Conservation (phyloP, 192 early-diverging fungal genomes). For the Cetraspora pellucida region DNA sequence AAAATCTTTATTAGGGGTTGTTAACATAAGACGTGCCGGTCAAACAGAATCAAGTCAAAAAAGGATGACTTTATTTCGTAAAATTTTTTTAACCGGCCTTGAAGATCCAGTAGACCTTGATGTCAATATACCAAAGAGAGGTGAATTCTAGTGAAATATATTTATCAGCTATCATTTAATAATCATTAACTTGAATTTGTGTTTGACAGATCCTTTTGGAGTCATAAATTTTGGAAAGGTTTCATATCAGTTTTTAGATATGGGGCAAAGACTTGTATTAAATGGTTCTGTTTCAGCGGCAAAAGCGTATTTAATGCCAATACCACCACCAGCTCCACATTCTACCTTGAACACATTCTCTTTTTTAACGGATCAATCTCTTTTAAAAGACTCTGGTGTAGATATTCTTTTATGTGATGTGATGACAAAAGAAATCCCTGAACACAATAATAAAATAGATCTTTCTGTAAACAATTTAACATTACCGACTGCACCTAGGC, state of each 20-base stretch:
- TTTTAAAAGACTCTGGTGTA: conserved; percentile 36
- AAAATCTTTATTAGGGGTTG: conserved; percentile 55
- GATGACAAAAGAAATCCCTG: background rate
- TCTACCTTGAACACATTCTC: conserved; percentile 40
- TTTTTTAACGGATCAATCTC: conserved; percentile 43
- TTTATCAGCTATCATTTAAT: background rate
- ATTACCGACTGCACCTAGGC: conserved; percentile 28
- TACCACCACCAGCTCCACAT: conserved; percentile 33
- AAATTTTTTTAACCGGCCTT: conserved; percentile 56
- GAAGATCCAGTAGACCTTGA: conserved; percentile 38
- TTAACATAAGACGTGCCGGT: conserved; percentile 57
- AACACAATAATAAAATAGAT: background rate
- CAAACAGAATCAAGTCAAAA: conserved; percentile 62
- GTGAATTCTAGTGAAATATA: conserved; percentile 7
- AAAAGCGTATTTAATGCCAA: conserved; percentile 42
- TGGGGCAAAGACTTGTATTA: conserved; percentile 40
- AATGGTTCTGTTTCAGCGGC: conserved; percentile 8
- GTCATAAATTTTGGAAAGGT: conserved; percentile 35
- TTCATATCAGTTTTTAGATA: conserved; percentile 36
- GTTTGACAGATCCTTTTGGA: conserved; percentile 25
- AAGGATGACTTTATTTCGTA: conserved; percentile 68
- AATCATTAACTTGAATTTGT: background rate
- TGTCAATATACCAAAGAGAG: background rate
- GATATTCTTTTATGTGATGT: conserved; percentile 51
- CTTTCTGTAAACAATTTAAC: conserved; percentile 14